Percentiles rank a stretch among this genome's conserved stretches.
Evolutionary conservation across 345 rosid genomes (phyloP).

Genomic region (Aquilaria yunnanensis): DNA sequence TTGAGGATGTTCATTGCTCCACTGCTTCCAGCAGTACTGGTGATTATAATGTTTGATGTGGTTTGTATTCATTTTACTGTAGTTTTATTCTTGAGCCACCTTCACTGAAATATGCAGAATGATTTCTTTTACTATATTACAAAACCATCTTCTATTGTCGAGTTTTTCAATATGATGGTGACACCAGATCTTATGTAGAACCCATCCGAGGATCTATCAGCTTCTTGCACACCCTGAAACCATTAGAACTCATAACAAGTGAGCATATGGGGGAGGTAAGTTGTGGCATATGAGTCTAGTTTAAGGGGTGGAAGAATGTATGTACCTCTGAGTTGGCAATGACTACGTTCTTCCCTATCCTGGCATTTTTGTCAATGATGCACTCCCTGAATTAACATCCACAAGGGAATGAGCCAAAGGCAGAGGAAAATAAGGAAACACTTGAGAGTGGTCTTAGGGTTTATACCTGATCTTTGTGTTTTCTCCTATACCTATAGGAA

Average conservation of each 20-base stretch:
- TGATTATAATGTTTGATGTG: constrained; percentile 2
- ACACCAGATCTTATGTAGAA: constrained; percentile 81
- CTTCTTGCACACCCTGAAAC: constrained; percentile 76
- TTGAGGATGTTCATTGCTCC: no score
- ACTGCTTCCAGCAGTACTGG: background rate
- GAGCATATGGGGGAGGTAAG: background rate
- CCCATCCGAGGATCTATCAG: constrained; percentile 79
- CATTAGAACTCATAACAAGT: background rate
- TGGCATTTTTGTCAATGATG: constrained; percentile 94
- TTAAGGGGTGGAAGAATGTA: background rate
- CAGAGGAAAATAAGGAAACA: constrained; percentile 2
- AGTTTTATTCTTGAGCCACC: constrained; percentile 10
- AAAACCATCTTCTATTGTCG: constrained; percentile 53
- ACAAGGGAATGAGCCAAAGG: constrained; percentile 1
- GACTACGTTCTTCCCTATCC: constrained; percentile 82
- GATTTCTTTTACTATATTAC: constrained; percentile 40
- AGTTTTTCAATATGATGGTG: constrained; percentile 55
- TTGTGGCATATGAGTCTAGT: background rate
- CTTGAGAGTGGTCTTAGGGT: background rate
- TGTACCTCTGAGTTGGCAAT: constrained; percentile 84
- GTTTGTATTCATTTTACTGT: background rate
- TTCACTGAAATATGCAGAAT: constrained; percentile 12
- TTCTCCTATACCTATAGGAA: constrained; percentile 82
- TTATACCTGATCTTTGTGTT: constrained; percentile 66
- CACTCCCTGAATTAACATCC: constrained; percentile 49